Conservation (phyloP, 2,329 filamentous ascomycete species). For the Tolypocladium ophioglossoides region DNA sequence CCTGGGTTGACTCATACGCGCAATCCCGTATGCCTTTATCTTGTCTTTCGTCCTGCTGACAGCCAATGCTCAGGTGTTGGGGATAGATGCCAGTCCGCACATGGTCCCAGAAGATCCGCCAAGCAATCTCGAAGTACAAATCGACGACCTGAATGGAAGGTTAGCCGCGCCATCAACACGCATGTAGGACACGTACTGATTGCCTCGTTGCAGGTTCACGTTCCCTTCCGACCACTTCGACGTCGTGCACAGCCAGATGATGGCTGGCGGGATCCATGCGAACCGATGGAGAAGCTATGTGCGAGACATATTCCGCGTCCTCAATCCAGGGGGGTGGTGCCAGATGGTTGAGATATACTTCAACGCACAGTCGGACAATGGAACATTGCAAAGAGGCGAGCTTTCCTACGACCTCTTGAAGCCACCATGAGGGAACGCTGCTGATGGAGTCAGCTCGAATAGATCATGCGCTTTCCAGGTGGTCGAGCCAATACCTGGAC, state of each 20-base stretch:
- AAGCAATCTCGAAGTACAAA: conserved; percentile 58
- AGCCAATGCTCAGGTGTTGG: conserved; percentile 47
- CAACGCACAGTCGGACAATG: conserved; percentile 78
- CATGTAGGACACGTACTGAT: not conserved
- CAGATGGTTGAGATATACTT: conserved; percentile 85
- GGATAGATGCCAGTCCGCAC: conserved; percentile 61
- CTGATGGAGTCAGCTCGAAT: conserved; percentile 4
- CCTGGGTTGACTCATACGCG: not conserved
- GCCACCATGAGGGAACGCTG: not conserved
- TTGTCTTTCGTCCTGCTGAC: not conserved
- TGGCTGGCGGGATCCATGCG: conserved; percentile 60
- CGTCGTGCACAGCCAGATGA: conserved; percentile 67
- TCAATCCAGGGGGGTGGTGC: conserved; percentile 71
- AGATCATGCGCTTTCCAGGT: conserved; percentile 55
- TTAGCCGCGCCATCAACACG: conserved; percentile 16
- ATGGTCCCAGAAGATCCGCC: conserved; percentile 55
- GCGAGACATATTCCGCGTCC: conserved; percentile 59
- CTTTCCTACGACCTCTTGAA: not conserved
- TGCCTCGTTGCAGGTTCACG: conserved; percentile 38
- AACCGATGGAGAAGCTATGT: conserved; percentile 68
- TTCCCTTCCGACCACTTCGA: conserved; percentile 67
- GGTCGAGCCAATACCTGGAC: conserved; percentile 55
- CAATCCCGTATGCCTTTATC: not conserved
- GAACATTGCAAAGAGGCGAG: conserved; percentile 56
- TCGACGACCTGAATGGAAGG: conserved; percentile 62